Percentiles rank a stretch among this genome's conserved stretches.
Evolutionary conservation across 805 yeast genomes (phyloP).

Genomic region (Candida sonorensis): DNA sequence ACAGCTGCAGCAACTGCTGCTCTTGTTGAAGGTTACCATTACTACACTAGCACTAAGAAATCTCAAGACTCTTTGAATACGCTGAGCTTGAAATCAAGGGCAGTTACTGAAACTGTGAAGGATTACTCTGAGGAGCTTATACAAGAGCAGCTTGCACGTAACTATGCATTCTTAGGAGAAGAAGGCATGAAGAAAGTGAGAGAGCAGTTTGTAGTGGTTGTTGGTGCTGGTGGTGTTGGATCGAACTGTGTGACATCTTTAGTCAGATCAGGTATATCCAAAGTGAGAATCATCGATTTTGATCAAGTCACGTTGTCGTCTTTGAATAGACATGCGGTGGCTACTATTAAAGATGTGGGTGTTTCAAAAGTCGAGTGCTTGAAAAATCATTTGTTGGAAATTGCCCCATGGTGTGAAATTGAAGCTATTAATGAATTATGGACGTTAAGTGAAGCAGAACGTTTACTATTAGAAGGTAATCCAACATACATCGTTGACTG

Average conservation of each 20-base stretch:
- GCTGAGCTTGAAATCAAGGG: background rate
- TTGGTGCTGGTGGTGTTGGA: slow-evolving; percentile 98
- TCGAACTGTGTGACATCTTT: slow-evolving; percentile 93
- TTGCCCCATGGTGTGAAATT: slow-evolving; percentile 92
- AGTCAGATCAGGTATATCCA: slow-evolving; percentile 82
- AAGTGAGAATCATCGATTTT: slow-evolving; percentile 78
- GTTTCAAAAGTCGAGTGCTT: slow-evolving; percentile 81
- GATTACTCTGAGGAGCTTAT: slow-evolving; percentile 61
- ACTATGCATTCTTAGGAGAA: slow-evolving; percentile 85
- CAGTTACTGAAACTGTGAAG: slow-evolving; percentile 6
- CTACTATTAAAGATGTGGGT: slow-evolving; percentile 88
- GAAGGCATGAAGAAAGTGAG: slow-evolving; percentile 75
- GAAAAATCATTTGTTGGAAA: slow-evolving; percentile 53
- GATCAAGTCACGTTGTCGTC: slow-evolving; percentile 94
- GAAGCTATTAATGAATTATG: slow-evolving; percentile 76
- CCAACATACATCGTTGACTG: slow-evolving; percentile 89
- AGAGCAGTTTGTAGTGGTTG: slow-evolving; percentile 63
- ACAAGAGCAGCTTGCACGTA: slow-evolving; percentile 88
- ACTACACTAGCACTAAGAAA: slow-evolving; percentile 7
- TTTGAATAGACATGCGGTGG: slow-evolving; percentile 91
- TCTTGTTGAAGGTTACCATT: slow-evolving; percentile 31
- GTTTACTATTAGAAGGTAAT: slow-evolving; percentile 45
- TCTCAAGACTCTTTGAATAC: slow-evolving; percentile 1
- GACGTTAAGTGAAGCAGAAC: slow-evolving; percentile 58
- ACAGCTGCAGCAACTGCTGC: slow-evolving; percentile 31